Evolutionary conservation across 257 asterid genomes (phyloP).

Genomic region (Misopates orontium): DNA sequence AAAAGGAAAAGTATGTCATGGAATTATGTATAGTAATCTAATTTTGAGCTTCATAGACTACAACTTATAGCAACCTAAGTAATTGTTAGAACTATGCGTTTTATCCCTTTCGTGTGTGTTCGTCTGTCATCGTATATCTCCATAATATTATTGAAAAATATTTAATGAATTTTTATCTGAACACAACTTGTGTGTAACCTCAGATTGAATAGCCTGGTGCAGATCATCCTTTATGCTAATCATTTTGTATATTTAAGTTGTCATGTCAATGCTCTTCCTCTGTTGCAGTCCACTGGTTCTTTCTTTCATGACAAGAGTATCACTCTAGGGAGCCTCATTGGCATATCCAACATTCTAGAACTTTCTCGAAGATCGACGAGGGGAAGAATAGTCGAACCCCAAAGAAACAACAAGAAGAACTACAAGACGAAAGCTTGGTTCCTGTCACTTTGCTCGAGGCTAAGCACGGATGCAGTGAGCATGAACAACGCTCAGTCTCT

Average conservation of each 20-base stretch:
- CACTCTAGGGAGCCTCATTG: conserved; percentile 68
- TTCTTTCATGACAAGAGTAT: conserved; percentile 72
- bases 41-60: no score
- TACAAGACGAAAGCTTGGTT: conserved; percentile 61
- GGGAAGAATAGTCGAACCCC: conserved; percentile 45
- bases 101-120: no score
- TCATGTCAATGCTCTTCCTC: conserved; percentile 3
- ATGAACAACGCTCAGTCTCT: conserved; percentile 51
- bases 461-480: conserved; percentile 65
- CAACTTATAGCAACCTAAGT: no score
- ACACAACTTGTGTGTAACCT: no score
- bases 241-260: neutral
- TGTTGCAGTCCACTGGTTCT: conserved; percentile 69
- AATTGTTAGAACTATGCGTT: no score
- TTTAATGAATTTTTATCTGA: no score
- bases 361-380: conserved; percentile 60
- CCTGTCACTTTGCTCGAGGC: conserved; percentile 57
- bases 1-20: neutral
- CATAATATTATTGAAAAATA: no score
- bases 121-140: no score
- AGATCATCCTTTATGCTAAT: no score
- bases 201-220: no score
- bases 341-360: conserved; percentile 64
- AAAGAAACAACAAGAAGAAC: conserved; percentile 43
- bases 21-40: neutral